Conservation (phyloP, 441 rosid species). For the Geranium incanum region DNA sequence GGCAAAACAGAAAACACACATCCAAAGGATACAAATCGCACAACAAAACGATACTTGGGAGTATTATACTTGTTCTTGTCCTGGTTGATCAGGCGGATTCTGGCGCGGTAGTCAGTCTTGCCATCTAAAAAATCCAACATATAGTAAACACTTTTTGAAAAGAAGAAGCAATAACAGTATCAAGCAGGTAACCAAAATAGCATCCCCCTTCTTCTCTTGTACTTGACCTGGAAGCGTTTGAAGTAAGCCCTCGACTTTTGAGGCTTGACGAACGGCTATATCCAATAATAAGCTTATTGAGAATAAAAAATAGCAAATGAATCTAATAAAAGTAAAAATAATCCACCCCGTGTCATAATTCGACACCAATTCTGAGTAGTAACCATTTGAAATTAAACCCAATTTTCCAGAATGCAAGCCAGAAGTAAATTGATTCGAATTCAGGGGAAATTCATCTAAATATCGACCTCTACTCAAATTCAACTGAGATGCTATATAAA, state of each 20-base stretch:
- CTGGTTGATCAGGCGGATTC: conserved; percentile 10
- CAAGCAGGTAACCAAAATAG: neutral
- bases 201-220: conserved; percentile 28
- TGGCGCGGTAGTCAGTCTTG: conserved; percentile 5
- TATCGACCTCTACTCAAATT: too few relatives aligned
- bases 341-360: too few relatives aligned
- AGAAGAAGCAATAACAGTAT: neutral
- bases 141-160: neutral
- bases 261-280: conserved; percentile 23
- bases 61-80: conserved; percentile 11
- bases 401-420: too few relatives aligned
- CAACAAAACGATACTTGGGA: conserved; percentile 8
- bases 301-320: neutral
- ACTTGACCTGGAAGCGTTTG: conserved; percentile 28
- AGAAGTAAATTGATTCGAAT: too few relatives aligned
- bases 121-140: neutral
- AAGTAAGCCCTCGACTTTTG: conserved; percentile 27
- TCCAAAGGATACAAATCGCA: conserved; percentile 12
- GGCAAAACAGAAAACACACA: neutral
- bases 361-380: too few relatives aligned
- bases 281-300: neutral
- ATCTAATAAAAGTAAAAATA: too few relatives aligned
- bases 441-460: too few relatives aligned
- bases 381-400: too few relatives aligned
- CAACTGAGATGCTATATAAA: too few relatives aligned